Conservation (phyloP, 1,139 yeast genomes). For the Sugiyamaella sp. region DNA sequence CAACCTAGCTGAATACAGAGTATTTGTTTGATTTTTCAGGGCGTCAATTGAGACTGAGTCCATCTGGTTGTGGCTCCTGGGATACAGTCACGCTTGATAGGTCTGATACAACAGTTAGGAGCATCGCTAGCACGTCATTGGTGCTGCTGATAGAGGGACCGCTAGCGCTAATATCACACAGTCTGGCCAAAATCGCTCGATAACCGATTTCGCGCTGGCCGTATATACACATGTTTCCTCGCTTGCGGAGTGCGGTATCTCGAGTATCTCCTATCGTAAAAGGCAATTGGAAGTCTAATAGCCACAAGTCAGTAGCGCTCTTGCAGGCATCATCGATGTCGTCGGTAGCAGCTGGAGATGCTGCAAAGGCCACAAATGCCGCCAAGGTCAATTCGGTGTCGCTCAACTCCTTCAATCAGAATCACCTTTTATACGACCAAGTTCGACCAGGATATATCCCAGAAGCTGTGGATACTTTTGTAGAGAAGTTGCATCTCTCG, state of each 20-base stretch:
- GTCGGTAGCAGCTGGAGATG: not conserved
- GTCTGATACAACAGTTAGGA: not conserved
- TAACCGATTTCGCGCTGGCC: not conserved
- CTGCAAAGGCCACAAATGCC: not conserved
- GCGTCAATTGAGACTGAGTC: too few relatives aligned
- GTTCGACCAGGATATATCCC: constrained; percentile 60
- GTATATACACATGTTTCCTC: not conserved
- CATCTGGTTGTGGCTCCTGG: not conserved
- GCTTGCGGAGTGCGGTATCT: not conserved
- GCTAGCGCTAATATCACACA: not conserved
- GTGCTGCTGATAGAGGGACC: not conserved
- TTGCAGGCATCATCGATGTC: not conserved
- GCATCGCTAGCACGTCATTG: not conserved
- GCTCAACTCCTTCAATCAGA: constrained; percentile 51
- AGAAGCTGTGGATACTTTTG: constrained; percentile 52
- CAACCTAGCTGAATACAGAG: too few relatives aligned
- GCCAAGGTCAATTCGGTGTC: constrained; percentile 21
- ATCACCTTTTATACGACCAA: constrained; percentile 57
- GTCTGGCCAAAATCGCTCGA: not conserved
- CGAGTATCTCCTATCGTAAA: not conserved
- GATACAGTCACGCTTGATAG: too few relatives aligned
- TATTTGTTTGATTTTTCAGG: too few relatives aligned
- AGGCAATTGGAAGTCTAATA: not conserved
- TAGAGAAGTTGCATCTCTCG: constrained; percentile 45
- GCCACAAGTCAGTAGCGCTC: not conserved